A percentile compares a stretch with the other conserved stretches of the same genome.
Conservation (phyloP, 805 yeast genomes). For the Zygosaccharomyces pseudorouxii region DNA sequence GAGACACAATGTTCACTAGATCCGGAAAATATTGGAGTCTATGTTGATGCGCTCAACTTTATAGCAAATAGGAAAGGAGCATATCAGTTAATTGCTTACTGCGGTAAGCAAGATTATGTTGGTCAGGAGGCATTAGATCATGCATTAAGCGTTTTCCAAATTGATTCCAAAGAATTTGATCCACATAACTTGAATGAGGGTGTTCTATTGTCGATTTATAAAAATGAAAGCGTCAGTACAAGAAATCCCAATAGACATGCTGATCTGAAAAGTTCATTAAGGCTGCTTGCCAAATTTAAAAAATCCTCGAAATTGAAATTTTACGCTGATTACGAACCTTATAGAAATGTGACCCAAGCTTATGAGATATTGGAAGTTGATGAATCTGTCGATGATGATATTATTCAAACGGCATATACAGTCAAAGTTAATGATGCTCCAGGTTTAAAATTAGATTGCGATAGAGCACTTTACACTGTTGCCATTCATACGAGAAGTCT, state of each 20-base stretch:
- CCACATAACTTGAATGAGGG: conserved; percentile 26
- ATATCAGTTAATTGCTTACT: conserved; percentile 45
- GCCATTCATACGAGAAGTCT: conserved; percentile 56
- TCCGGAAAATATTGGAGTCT: conserved; percentile 43
- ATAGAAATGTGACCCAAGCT: conserved; percentile 42
- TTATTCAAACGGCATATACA: conserved; percentile 69
- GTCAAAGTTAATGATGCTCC: conserved; percentile 53
- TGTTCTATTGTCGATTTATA: conserved; percentile 34
- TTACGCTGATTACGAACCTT: conserved; percentile 46
- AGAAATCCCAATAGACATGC: conserved; percentile 16
- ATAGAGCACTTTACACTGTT: conserved; percentile 57
- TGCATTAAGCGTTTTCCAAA: conserved; percentile 37
- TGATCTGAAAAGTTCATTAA: conserved; percentile 39
- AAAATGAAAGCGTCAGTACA: conserved; percentile 23
- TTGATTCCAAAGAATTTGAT: conserved; percentile 29
- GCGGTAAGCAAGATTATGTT: conserved; percentile 48
- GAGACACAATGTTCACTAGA: conserved; percentile 41
- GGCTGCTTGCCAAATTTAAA: conserved; percentile 38
- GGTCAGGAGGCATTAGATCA: conserved; percentile 45
- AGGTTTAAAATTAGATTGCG: conserved; percentile 37
- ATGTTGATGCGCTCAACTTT: conserved; percentile 53
- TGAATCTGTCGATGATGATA: conserved; percentile 58
- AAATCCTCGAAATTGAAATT: conserved; percentile 35
- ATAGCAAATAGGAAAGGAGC: conserved; percentile 48
- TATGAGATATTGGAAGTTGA: conserved; percentile 48